A percentile compares a stretch with the other conserved stretches of the same genome.
phyloP scores from a whole-genome alignment of 1,139 yeast species.

The Eremothecium sinecaudum region DNA sequence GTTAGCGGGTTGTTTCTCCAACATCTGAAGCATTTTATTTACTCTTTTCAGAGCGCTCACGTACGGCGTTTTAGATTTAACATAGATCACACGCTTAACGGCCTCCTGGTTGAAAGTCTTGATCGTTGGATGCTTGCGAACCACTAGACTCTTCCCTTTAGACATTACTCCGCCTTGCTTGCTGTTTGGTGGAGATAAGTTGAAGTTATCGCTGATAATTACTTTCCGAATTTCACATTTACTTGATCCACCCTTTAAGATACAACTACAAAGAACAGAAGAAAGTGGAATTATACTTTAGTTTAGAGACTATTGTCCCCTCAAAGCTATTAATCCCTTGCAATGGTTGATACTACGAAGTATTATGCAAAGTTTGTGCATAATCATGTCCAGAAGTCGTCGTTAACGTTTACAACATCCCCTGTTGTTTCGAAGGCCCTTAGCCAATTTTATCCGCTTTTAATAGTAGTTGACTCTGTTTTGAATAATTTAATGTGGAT shows the following conservation, averaged over 20 bases:
- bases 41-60: constrained; percentile 54
- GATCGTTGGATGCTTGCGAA: constrained; percentile 23
- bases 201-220: too few species aligned
- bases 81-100: constrained; percentile 42
- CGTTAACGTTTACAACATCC: constrained; percentile 17
- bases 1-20: constrained; percentile 26
- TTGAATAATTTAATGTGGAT: constrained; percentile 23
- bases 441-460: constrained; percentile 18
- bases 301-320: too few species aligned
- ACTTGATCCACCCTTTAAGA: too few species aligned
- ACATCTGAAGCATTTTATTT: constrained; percentile 36
- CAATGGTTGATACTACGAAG: too few species aligned
- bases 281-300: too few species aligned
- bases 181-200: too few species aligned
- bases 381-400: constrained; percentile 19
- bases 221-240: too few species aligned
- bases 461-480: constrained; percentile 18
- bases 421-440: constrained; percentile 15
- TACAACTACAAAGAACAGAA: too few species aligned
- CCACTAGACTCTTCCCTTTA: constrained; percentile 10
- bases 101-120: constrained; percentile 23
- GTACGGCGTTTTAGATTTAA: constrained; percentile 53
- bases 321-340: too few species aligned
- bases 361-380: constrained; percentile 20
- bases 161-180: too few species aligned